Evolutionary conservation across 2,329 filamentous ascomycete species (phyloP).

Genomic region (Clonostachys rosea): DNA sequence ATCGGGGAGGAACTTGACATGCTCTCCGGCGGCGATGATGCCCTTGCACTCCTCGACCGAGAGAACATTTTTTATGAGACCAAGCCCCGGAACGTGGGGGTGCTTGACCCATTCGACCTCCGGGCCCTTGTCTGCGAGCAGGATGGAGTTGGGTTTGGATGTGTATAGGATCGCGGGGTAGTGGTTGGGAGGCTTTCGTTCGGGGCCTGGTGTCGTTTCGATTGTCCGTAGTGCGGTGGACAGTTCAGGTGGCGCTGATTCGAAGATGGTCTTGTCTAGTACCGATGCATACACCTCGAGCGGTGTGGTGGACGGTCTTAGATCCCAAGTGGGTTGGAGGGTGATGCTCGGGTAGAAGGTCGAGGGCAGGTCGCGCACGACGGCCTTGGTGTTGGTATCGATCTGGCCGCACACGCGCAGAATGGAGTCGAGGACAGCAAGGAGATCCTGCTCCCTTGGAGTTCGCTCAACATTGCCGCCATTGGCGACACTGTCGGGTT

Average conservation of each 20-base stretch:
- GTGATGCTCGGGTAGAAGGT: constrained; percentile 54
- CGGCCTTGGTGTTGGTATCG: constrained; percentile 29
- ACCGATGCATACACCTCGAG: constrained; percentile 52
- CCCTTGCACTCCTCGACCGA: constrained; percentile 56
- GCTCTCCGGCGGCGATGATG: constrained; percentile 64
- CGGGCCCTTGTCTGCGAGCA: constrained; percentile 36
- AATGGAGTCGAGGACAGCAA: constrained; percentile 59
- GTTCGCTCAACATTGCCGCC: constrained; percentile 29
- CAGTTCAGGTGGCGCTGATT: constrained; percentile 26
- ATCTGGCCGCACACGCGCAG: constrained; percentile 58
- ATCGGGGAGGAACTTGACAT: constrained; percentile 62
- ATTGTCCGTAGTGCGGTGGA: constrained; percentile 47
- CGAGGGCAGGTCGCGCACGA: constrained; percentile 17
- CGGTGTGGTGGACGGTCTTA: constrained; percentile 35
- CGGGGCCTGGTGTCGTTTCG: constrained; percentile 53
- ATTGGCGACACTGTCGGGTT: constrained; percentile 35
- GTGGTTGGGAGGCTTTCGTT: constrained; percentile 64
- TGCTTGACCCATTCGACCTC: constrained; percentile 52
- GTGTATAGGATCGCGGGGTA: constrained; percentile 64
- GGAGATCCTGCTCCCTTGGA: constrained; percentile 45
- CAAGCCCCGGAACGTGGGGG: constrained; percentile 57
- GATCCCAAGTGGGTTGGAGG: constrained; percentile 57
- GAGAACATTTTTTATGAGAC: constrained; percentile 55
- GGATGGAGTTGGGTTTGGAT: constrained; percentile 50
- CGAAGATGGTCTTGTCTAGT: constrained; percentile 49